Conservation (phyloP, 768 basidiomycete species). For the Mycena rosella region DNA sequence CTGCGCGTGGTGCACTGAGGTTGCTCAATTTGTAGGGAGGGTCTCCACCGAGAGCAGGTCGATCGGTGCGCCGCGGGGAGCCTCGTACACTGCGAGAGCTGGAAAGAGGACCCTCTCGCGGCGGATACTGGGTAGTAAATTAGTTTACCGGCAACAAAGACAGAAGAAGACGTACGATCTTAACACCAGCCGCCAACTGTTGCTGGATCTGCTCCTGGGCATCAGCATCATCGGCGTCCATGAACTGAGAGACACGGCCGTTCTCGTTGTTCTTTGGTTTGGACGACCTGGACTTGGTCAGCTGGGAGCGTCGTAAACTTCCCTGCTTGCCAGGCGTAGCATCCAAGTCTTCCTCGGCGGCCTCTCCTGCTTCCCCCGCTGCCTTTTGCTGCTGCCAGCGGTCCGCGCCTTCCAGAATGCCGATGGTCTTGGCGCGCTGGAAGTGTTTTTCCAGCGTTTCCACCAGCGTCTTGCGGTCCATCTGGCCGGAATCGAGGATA, state of each 20-base stretch:
- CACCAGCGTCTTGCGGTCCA: constrained; percentile 88
- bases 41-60: constrained; percentile 57
- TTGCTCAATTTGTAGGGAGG: constrained; percentile 55
- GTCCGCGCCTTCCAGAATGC: constrained; percentile 79
- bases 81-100: constrained; percentile 78
- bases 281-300: constrained; percentile 46
- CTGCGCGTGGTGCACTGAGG: constrained; percentile 56
- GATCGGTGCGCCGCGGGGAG: constrained; percentile 72
- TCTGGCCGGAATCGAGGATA: constrained; percentile 70
- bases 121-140: constrained; percentile 73
- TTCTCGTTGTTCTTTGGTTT: constrained; percentile 57
- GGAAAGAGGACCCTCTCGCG: constrained; percentile 68
- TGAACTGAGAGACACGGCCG: constrained; percentile 83
- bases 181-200: constrained; percentile 81
- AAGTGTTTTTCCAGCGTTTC: constrained; percentile 84
- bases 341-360: constrained; percentile 65
- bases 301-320: constrained; percentile 53
- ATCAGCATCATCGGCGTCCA: constrained; percentile 89
- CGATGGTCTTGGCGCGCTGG: constrained; percentile 86
- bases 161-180: constrained; percentile 62
- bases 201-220: constrained; percentile 91
- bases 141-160: not conserved
- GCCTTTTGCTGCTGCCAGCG: constrained; percentile 45
- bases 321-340: constrained; percentile 68
- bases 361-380: no score